These are phyloP conservation scores for Termitomyces sp. DNA, from an alignment of 1,284 basidiomycete genomes.

Conservation along the genomic window DNA sequence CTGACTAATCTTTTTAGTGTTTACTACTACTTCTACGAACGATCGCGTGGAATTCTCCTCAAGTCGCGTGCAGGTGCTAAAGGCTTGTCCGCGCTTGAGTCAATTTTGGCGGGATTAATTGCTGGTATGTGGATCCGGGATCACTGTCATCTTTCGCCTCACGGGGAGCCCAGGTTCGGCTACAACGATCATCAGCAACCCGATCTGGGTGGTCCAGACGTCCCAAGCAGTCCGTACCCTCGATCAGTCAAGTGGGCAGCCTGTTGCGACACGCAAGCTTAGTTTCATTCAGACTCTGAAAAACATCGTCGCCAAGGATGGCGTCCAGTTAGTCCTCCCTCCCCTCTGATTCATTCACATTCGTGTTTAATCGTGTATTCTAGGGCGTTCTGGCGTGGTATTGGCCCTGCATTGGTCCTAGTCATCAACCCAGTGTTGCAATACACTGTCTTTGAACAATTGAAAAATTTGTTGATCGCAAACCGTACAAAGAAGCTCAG, in stretches of 20 bases:
- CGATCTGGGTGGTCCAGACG: conserved; percentile 95
- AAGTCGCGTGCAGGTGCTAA: conserved; percentile 56
- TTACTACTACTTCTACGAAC: conserved; percentile 84
- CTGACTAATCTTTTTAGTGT: conserved; percentile 40
- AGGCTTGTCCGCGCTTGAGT: conserved; percentile 79
- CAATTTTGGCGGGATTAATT: conserved; percentile 85
- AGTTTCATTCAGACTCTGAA: conserved; percentile 67
- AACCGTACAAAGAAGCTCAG: conserved; percentile 53
- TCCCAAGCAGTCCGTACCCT: conserved; percentile 77
- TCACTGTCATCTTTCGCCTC: background rate
- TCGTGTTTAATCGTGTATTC: background rate
- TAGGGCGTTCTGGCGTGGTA: conserved; percentile 89
- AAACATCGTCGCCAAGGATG: conserved; percentile 76
- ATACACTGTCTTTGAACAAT: conserved; percentile 80
- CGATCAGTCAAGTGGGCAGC: conserved; percentile 28
- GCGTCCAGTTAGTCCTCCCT: conserved; percentile 38
- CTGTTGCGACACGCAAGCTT: conserved; percentile 41
- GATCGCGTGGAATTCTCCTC: conserved; percentile 53
- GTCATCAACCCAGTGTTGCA: conserved; percentile 95
- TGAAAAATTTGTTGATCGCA: conserved; percentile 74
- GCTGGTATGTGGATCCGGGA: conserved; percentile 50
- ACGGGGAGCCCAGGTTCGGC: conserved; percentile 60
- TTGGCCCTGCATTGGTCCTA: conserved; percentile 89
- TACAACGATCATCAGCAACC: conserved; percentile 89
- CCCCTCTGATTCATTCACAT: background rate